Conservation (phyloP, 75 land plant species). For the Azolla pinnata region DNA sequence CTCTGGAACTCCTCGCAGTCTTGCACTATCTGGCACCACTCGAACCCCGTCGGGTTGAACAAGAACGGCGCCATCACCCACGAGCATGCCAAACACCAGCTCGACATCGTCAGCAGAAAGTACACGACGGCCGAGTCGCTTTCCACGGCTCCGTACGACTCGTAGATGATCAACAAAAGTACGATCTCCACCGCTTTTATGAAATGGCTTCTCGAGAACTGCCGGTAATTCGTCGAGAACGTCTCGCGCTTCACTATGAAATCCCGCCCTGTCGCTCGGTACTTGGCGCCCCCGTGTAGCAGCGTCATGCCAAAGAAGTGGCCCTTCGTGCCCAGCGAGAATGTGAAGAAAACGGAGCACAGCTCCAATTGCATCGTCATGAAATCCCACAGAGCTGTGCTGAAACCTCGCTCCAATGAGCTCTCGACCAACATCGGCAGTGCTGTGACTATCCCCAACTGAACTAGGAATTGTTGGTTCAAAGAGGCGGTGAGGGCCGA, state of each 20-base stretch:
- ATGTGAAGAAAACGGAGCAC: slow-evolving; percentile 33
- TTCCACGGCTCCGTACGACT: slow-evolving; percentile 18
- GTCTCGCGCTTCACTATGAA: slow-evolving; percentile 35
- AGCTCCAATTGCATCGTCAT: slow-evolving; percentile 34
- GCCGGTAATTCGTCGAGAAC: slow-evolving; percentile 28
- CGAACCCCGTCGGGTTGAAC: slow-evolving; percentile 34
- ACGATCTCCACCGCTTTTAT: slow-evolving; percentile 28
- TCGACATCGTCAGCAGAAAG: no score
- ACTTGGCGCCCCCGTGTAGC: slow-evolving; percentile 36
- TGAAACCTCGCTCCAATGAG: slow-evolving; percentile 24
- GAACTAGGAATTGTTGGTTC: slow-evolving; percentile 29
- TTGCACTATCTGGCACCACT: slow-evolving; percentile 29
- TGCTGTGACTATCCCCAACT: slow-evolving; percentile 29
- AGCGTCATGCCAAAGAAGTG: slow-evolving; percentile 35
- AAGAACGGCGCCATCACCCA: slow-evolving; percentile 31
- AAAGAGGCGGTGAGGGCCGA: slow-evolving; percentile 21
- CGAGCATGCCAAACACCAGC: no score
- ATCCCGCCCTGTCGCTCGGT: slow-evolving; percentile 32
- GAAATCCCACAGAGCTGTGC: slow-evolving; percentile 29
- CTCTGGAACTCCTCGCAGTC: slow-evolving; percentile 29
- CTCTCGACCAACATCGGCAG: slow-evolving; percentile 34
- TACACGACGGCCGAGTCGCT: slow-evolving; percentile 21
- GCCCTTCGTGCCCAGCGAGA: slow-evolving; percentile 33
- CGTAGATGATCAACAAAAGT: slow-evolving; percentile 23
- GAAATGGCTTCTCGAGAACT: slow-evolving; percentile 29